Evolutionary conservation across 192 early-diverging fungal genomes (phyloP), one percentile per base, ranked within the genome.

Genomic region (Umbelopsis sp.): DNA sequence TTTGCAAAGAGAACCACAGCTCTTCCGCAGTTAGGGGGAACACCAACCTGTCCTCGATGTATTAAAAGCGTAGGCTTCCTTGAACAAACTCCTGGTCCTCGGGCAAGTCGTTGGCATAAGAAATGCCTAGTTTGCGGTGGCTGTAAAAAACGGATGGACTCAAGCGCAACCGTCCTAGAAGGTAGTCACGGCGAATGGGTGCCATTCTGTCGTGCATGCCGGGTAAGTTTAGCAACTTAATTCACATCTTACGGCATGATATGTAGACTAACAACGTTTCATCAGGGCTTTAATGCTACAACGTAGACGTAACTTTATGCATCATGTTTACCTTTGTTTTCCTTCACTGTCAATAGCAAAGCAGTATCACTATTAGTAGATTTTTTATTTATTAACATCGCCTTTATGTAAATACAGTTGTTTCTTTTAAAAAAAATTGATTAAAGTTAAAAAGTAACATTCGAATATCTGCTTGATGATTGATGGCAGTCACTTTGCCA

Each of bases 21-120:
- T 1, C 66, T 82, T 8, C 80, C 80, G 1, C 81, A 80, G 67
- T 69, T 86, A 41, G 84, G 84, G 20, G 84, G 84, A 12, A 72
- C 70, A 22, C 82, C 70, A 22, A 80, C 22, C 11, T 86, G 84
- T 61, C 79, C 82, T 9, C 68, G 84, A 12, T 86, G 84, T 68
- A 72, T 71, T 1, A 68, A 80, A 11, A 68, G 76, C 11, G 81
- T 86, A 41, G 77, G 80, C 0, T 74, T 86, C 55, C 78, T 83
- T 76, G 84, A 86, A 35, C 75, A 83, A 66, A 78, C 75, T 1
- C 78, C 82, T 8, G 84, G 84, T 35, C 84, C 84, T 12, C 70
- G 74, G 41, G 74, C 74, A 16, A 83, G 75, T 23, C 75, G 81
- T 61, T 86, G 84, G 84, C 84, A 86, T 37, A 86, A 86, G 51